These are phyloP conservation scores for Groenewaldozyma sp. DNA, from an alignment of 1,139 yeast species.

Conservation along the genomic window DNA sequence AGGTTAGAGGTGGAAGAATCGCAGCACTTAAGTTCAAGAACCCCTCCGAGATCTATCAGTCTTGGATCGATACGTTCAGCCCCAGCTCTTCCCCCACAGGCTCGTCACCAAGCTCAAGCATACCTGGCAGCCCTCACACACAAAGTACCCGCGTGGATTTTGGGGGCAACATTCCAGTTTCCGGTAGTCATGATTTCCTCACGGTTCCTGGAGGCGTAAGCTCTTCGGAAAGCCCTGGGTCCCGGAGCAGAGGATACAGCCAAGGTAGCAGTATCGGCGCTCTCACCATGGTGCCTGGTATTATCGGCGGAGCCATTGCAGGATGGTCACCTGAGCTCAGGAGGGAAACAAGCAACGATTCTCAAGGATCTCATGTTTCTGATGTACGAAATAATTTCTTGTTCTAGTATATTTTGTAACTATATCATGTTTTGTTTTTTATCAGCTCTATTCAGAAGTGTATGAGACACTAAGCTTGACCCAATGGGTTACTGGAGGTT, in stretches of 20 bases:
- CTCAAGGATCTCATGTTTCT: neutral
- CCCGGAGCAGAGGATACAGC: conserved; percentile 15
- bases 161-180: neutral
- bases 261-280: conserved; percentile 33
- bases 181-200: conserved; percentile 16
- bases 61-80: conserved; percentile 22
- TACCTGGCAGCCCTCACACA: conserved; percentile 9
- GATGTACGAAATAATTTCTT: too few relatives aligned
- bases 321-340: conserved; percentile 31
- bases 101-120: conserved; percentile 11
- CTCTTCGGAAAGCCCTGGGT: too few relatives aligned
- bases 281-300: conserved; percentile 42
- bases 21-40: conserved; percentile 25
- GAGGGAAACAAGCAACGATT: neutral
- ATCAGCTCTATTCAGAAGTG: too few relatives aligned
- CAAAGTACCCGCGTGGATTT: conserved; percentile 6
- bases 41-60: conserved; percentile 22
- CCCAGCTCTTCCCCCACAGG: conserved; percentile 12
- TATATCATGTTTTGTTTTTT: neutral
- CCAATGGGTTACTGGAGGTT: too few relatives aligned
- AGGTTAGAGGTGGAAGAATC: conserved; percentile 35
- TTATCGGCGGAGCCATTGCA: conserved; percentile 47
- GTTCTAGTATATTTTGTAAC: neutral
- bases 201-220: conserved; percentile 19
- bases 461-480: too few relatives aligned